Evolutionary conservation across 306 rosid species (phyloP).

Genomic region (Mimosa pudica): DNA sequence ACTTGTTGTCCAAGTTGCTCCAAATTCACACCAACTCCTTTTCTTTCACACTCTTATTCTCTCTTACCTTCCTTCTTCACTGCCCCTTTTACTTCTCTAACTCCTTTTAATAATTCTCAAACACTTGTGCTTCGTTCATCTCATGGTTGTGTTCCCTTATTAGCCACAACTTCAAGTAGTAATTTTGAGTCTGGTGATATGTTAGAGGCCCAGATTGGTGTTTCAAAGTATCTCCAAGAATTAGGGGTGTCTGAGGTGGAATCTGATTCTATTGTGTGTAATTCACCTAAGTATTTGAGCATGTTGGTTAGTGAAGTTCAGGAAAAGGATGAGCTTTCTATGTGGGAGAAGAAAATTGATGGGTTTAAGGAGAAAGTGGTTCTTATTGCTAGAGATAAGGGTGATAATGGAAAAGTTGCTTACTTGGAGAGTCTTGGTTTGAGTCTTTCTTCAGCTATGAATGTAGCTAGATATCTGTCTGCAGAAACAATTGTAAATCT

Average conservation of each 20-base stretch:
- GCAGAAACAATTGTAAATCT: conserved; percentile 61
- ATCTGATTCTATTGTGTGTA: conserved; percentile 50
- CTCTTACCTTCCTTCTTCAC: not conserved
- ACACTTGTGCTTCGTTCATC: not conserved
- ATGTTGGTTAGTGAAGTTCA: conserved; percentile 70
- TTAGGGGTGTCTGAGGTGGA: conserved; percentile 61
- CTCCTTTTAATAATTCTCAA: not conserved
- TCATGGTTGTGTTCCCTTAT: conserved; percentile 11
- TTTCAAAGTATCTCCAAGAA: conserved; percentile 53
- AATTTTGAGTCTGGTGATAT: conserved; percentile 20
- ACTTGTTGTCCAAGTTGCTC: conserved; percentile 9
- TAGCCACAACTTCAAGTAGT: not conserved
- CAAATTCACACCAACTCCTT: conserved; percentile 20
- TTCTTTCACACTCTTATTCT: not conserved
- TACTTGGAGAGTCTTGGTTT: conserved; percentile 78
- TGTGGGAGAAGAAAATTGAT: conserved; percentile 37
- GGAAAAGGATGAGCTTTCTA: conserved; percentile 72
- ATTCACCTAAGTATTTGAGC: conserved; percentile 57
- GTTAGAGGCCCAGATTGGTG: conserved; percentile 51
- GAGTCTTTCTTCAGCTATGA: conserved; percentile 75
- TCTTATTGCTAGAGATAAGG: conserved; percentile 61
- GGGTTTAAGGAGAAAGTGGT: conserved; percentile 58
- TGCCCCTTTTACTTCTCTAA: conserved; percentile 1
- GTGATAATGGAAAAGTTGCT: conserved; percentile 79
- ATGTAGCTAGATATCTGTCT: conserved; percentile 68